phyloP scores from a whole-genome alignment of 352 stramenopile species.

The Globisporangium emineosum region DNA sequence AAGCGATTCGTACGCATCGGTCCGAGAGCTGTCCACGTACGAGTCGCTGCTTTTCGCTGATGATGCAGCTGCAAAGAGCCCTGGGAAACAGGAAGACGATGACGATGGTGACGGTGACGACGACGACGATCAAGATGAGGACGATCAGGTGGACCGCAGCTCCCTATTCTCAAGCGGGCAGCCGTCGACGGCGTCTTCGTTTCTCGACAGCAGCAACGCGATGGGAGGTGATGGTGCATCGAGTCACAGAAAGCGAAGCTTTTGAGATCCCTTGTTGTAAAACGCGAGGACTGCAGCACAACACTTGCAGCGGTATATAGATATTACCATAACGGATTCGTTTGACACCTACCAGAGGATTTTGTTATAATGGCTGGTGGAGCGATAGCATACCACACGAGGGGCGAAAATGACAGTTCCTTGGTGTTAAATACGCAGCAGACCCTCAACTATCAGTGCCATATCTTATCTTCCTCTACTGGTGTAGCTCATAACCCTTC shows the following conservation, averaged over 20 bases:
- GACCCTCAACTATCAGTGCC: too few species aligned
- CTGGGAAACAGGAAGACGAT: slow-evolving; percentile 22
- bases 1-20: slow-evolving; percentile 33
- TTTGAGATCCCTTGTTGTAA: too few species aligned
- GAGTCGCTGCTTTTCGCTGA: slow-evolving; percentile 19
- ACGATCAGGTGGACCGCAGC: background rate
- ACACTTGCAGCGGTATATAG: too few species aligned
- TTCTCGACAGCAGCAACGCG: background rate
- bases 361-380: too few species aligned
- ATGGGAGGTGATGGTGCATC: background rate
- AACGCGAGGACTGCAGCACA: too few species aligned
- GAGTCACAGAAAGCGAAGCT: background rate
- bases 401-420: too few species aligned
- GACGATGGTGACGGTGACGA: slow-evolving; percentile 24
- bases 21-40: slow-evolving; percentile 14
- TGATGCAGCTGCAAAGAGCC: slow-evolving; percentile 1
- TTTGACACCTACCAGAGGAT: too few species aligned
- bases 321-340: too few species aligned
- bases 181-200: background rate
- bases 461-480: too few species aligned
- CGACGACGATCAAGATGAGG: slow-evolving; percentile 7
- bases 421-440: too few species aligned
- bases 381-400: too few species aligned
- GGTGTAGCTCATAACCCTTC: too few species aligned
- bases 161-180: background rate